Percentiles rank a stretch among this genome's conserved stretches.
These are phyloP conservation scores for Mycena vitilis DNA, from an alignment of 768 basidiomycete species.

Conservation along the genomic window DNA sequence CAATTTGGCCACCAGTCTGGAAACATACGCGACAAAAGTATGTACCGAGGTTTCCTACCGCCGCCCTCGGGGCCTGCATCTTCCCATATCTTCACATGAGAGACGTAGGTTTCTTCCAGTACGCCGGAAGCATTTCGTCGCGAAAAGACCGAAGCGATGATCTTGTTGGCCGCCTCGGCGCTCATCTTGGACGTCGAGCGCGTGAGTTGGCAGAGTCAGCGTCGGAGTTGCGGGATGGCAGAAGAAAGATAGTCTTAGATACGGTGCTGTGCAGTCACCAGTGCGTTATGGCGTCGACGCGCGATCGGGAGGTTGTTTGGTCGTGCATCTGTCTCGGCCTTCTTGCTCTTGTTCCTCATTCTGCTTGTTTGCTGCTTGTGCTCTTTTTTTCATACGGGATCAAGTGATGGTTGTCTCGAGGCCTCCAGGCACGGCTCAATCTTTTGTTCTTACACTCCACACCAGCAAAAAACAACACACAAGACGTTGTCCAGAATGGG, in stretches of 20 bases:
- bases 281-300: too few species aligned
- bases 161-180: background rate
- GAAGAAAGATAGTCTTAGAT: conserved; percentile 5
- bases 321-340: background rate
- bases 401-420: conserved; percentile 16
- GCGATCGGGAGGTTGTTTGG: background rate
- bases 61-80: conserved; percentile 77
- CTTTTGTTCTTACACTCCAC: conserved; percentile 4
- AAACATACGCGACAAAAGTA: conserved; percentile 88
- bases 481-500: conserved; percentile 7
- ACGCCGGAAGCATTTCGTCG: conserved; percentile 72
- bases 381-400: conserved; percentile 18
- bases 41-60: conserved; percentile 87
- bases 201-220: background rate
- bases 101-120: conserved; percentile 83
- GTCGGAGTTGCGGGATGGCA: background rate
- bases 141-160: conserved; percentile 42
- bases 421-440: background rate
- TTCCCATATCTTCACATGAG: conserved; percentile 95
- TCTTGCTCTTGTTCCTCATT: conserved; percentile 10
- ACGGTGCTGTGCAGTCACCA: background rate
- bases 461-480: background rate
- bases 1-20: background rate
- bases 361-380: conserved; percentile 3
- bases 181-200: background rate